Evolutionary conservation across 345 rosid species (phyloP).

Genomic region (Mallotus nudiflorus): DNA sequence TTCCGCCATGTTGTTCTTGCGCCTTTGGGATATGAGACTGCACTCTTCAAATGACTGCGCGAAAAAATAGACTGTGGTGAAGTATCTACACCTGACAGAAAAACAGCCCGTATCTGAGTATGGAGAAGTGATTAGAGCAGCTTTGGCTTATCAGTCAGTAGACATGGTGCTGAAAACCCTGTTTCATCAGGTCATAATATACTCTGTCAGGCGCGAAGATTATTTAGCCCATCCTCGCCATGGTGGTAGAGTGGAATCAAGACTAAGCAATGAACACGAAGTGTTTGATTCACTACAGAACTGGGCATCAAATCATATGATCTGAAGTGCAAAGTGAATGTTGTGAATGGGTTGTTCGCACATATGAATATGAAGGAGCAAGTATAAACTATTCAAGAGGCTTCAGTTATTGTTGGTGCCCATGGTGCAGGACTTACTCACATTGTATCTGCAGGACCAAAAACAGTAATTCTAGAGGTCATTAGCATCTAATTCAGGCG

Average conservation of each 20-base stretch:
- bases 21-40: constrained; percentile 88
- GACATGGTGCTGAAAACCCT: constrained; percentile 52
- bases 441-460: constrained; percentile 75
- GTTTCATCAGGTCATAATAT: constrained; percentile 50
- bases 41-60: constrained; percentile 71
- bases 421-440: constrained; percentile 98
- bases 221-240: constrained; percentile 95
- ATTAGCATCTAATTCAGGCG: constrained; percentile 59
- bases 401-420: constrained; percentile 90
- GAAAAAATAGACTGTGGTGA: constrained; percentile 61
- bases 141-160: constrained; percentile 70
- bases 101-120: constrained; percentile 86
- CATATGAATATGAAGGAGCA: constrained; percentile 94
- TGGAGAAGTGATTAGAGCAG: constrained; percentile 88
- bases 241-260: constrained; percentile 72
- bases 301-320: constrained; percentile 66
- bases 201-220: constrained; percentile 87
- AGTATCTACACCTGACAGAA: constrained; percentile 53
- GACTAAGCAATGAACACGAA: constrained; percentile 82
- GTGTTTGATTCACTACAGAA: constrained; percentile 61
- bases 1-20: constrained; percentile 77
- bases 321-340: constrained; percentile 62
- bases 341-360: constrained; percentile 82
- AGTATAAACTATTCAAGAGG: constrained; percentile 79
- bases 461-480: constrained; percentile 82